These are phyloP conservation scores for Fusarium denticulatum DNA, from an alignment of 2,329 filamentous ascomycete genomes.

Conservation along the genomic window DNA sequence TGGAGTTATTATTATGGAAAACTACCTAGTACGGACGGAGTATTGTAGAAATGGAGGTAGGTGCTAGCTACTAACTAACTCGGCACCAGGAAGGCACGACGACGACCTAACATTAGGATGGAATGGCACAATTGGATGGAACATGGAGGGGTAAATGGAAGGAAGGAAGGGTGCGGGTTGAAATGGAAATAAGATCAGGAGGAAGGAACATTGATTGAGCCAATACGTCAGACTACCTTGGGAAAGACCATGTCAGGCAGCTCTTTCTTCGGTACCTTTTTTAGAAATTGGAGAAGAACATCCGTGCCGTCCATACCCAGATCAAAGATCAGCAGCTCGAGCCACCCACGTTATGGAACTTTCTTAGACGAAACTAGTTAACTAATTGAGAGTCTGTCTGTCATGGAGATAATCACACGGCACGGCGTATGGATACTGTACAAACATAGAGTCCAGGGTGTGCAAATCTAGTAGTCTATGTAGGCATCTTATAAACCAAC, in stretches of 20 bases:
- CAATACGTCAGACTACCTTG: background rate
- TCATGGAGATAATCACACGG: background rate
- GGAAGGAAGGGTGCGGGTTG: slow-evolving; percentile 4
- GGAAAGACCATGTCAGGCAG: background rate
- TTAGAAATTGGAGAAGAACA: slow-evolving; percentile 2
- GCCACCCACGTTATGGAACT: background rate
- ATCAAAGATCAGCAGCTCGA: background rate
- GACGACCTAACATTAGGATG: background rate
- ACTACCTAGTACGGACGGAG: background rate
- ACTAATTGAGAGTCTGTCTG: background rate
- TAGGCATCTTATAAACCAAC: background rate
- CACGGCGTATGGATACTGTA: background rate
- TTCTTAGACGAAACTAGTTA: background rate
- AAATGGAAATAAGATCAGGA: background rate
- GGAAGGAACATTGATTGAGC: background rate
- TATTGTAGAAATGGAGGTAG: slow-evolving; percentile 16
- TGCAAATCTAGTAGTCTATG: background rate
- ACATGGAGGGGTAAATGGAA: slow-evolving; percentile 26
- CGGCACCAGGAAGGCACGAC: background rate
- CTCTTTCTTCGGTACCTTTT: background rate
- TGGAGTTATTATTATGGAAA: slow-evolving; percentile 17
- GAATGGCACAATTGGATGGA: slow-evolving; percentile 5
- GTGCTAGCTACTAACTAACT: slow-evolving; percentile 20
- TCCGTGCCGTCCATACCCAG: background rate
- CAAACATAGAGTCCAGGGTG: background rate